Conservation (phyloP, 352 stramenopile species). For the Globisporangium polare region DNA sequence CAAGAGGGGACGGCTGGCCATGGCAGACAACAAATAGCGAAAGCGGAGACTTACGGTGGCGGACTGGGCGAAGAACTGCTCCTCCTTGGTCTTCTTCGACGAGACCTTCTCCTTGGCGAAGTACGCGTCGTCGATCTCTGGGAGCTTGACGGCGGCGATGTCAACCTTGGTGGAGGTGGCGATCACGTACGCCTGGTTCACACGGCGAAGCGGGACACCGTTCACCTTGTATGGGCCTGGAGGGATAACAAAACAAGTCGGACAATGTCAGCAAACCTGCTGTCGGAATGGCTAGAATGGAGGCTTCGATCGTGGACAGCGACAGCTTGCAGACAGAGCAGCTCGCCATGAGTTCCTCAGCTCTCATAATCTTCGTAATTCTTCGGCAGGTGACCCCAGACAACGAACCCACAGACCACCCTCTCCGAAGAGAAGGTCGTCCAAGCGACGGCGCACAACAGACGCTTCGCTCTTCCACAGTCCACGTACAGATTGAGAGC, state of each 20-base stretch:
- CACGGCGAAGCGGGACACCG: constrained; percentile 96
- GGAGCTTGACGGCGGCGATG: constrained; percentile 90
- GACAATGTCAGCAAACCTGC: neutral
- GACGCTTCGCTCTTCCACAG: neutral
- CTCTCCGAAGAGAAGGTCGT: constrained; percentile 5
- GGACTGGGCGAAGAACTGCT: constrained; percentile 97
- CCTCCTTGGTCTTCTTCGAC: constrained; percentile 92
- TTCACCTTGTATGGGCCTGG: constrained; percentile 99
- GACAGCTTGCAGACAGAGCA: neutral
- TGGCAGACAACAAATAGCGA: constrained; percentile 1
- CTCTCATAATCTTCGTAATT: constrained; percentile 86
- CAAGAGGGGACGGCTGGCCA: constrained; percentile 7
- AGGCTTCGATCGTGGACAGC: neutral
- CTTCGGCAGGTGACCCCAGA: constrained; percentile 36
- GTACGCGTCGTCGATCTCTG: constrained; percentile 95
- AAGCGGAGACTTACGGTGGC: constrained; percentile 61
- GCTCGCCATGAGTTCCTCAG: constrained; percentile 54
- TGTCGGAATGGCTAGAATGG: neutral
- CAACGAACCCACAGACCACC: constrained; percentile 7
- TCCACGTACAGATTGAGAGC: constrained; percentile 12
- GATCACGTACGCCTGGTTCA: constrained; percentile 99
- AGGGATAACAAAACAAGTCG: neutral
- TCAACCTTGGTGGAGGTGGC: constrained; percentile 97
- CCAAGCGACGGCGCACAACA: neutral
- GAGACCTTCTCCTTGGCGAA: constrained; percentile 93